Evolutionary conservation across 805 yeast species (phyloP), one percentile per base, ranked within the genome.

Genomic region (Sugiyamaella smithiae): DNA sequence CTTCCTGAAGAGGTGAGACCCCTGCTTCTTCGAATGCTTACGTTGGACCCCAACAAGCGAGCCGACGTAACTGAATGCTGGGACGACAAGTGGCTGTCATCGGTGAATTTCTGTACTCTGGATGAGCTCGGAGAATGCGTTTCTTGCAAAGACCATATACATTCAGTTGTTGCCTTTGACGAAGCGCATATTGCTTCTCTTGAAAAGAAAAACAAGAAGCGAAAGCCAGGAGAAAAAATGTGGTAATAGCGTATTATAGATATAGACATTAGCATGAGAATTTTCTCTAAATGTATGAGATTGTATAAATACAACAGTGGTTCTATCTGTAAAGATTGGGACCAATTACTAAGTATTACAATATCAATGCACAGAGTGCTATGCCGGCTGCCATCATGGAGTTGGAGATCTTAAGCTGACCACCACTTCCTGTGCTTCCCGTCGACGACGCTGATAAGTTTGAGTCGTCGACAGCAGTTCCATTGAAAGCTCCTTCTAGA

Each of bases 111-210:
- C 84, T 90, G 98, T 67, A 76, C 85, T 2, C 77, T 60, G 12
- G 53, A 51, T 32, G 56, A 47, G 12, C 50, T 48, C 36, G 57
- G 57, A 12, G 62, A 68, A 11, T 22, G 32, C 36, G 44, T 50
- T 49, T 70, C 33, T 66, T 70, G 44, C 68, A 67, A 28, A 79
- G 82, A 81, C 59, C 98, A 90, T 63, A 75, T 75, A 28, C 98
- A 90, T 64, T 88, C 97, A 1, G 80, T 79, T 56, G 97, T 90
- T 44, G 96, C 89, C 57, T 96, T 87, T 64, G 82, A 88, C 52
- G 95, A 88, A 58, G 98, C 98, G 0, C 98, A 90, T 66, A 90
- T 90, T 69, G 96, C 97, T 8, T 84, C 90, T 51, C 76, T 90
- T 56, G 97, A 90, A 63, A 86, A 82, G 73, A 86, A 82, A 63